phyloP scores from a whole-genome alignment of 139 green algal genomes.

The Micromonas commoda region DNA sequence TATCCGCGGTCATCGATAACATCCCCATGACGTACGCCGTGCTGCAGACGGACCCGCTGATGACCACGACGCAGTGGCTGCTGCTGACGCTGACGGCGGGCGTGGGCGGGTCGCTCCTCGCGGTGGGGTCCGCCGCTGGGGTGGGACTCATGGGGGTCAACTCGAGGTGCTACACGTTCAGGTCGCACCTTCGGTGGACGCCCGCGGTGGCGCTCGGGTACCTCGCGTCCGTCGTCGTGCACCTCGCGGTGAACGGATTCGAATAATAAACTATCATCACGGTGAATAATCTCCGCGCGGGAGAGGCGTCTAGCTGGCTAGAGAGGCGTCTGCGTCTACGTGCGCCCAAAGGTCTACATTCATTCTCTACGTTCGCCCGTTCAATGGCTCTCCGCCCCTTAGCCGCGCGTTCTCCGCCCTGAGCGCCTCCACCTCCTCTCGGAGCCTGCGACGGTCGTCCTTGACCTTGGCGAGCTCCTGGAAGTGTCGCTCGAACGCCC shows the following conservation, averaged over 20 bases:
- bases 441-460: neutral
- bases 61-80: conserved; percentile 31
- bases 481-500: neutral
- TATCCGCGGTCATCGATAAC: conserved; percentile 35
- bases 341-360: no score
- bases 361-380: neutral
- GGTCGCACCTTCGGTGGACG: conserved; percentile 28
- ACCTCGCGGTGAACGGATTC: conserved; percentile 30
- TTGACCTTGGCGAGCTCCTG: neutral
- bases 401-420: neutral
- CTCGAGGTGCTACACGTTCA: conserved; percentile 31
- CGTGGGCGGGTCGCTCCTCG: conserved; percentile 25
- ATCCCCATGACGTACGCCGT: conserved; percentile 38
- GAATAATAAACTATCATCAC: neutral
- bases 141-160: conserved; percentile 38
- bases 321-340: no score
- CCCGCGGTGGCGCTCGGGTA: conserved; percentile 24
- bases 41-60: conserved; percentile 28
- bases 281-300: neutral
- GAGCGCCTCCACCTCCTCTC: neutral
- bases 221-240: conserved; percentile 3
- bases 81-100: conserved; percentile 36
- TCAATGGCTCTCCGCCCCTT: neutral
- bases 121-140: conserved; percentile 29
- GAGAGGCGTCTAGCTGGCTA: no score